phyloP scores from a whole-genome alignment of 75 land plant species.

The Cupressus sempervirens region DNA sequence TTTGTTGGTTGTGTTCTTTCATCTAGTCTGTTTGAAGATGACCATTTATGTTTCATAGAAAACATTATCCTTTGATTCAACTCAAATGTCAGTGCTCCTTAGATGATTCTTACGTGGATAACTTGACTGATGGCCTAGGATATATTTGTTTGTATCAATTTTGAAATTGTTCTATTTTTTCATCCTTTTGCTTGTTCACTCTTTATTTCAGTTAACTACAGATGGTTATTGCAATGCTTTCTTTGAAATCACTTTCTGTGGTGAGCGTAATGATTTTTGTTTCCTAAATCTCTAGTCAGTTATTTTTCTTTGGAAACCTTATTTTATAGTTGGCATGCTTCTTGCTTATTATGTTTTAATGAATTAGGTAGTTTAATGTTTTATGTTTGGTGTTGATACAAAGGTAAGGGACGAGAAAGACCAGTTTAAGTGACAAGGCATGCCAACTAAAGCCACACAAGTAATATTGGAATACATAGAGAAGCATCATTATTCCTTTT shows the following conservation, averaged over 20 bases:
- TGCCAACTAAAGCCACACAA: background rate
- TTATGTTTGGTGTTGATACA: background rate
- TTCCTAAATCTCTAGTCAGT: background rate
- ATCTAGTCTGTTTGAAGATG: background rate
- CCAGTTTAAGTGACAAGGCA: background rate
- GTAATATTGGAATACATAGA: background rate
- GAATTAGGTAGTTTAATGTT: background rate
- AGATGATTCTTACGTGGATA: background rate
- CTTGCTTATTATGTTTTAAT: background rate
- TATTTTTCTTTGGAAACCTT: background rate
- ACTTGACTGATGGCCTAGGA: background rate
- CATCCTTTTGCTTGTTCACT: background rate
- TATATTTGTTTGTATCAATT: background rate
- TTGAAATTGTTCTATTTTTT: background rate
- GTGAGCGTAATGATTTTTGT: background rate
- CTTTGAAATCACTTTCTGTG: background rate
- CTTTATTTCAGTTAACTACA: background rate
- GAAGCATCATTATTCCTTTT: background rate
- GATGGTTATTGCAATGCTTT: background rate
- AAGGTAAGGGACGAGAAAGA: background rate
- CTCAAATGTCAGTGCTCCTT: background rate
- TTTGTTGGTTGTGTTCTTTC: background rate
- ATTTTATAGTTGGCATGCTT: background rate
- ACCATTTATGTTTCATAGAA: background rate
- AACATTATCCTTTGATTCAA: background rate